A percentile compares a stretch with the other conserved stretches of the same genome.
These are phyloP conservation scores for Senna tora DNA, from an alignment of 306 rosid species.

Conservation along the genomic window DNA sequence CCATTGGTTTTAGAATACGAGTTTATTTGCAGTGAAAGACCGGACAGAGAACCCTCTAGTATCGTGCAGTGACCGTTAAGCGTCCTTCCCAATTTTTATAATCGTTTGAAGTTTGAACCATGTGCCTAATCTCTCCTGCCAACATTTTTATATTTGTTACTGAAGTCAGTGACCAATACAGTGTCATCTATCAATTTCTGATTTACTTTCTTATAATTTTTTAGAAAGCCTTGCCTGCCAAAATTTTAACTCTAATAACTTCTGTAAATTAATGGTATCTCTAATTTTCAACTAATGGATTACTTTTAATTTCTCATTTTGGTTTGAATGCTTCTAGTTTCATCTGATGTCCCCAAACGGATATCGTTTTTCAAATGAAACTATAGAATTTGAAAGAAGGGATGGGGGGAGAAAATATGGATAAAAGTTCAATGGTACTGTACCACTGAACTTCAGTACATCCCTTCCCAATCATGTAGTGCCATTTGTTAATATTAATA, in stretches of 20 bases:
- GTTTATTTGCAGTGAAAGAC: conserved; percentile 11
- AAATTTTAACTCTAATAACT: too few relatives aligned
- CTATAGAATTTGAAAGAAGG: background rate
- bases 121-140: conserved; percentile 13
- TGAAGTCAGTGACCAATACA: background rate
- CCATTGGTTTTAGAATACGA: conserved; percentile 17
- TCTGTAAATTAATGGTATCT: too few relatives aligned
- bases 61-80: conserved; percentile 54
- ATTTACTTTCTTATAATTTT: too few relatives aligned
- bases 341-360: too few relatives aligned
- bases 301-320: background rate
- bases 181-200: too few relatives aligned
- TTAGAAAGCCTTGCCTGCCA: too few relatives aligned
- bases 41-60: conserved; percentile 5
- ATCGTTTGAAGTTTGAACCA: conserved; percentile 26
- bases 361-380: background rate
- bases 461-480: too few relatives aligned
- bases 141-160: background rate
- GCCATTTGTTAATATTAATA: too few relatives aligned
- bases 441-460: too few relatives aligned
- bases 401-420: background rate
- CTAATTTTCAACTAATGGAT: background rate
- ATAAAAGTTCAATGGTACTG: too few relatives aligned
- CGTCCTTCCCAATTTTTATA: conserved; percentile 34
- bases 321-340: too few relatives aligned